phyloP scores from a whole-genome alignment of 441 rosid species.

The Populus hybrid region DNA sequence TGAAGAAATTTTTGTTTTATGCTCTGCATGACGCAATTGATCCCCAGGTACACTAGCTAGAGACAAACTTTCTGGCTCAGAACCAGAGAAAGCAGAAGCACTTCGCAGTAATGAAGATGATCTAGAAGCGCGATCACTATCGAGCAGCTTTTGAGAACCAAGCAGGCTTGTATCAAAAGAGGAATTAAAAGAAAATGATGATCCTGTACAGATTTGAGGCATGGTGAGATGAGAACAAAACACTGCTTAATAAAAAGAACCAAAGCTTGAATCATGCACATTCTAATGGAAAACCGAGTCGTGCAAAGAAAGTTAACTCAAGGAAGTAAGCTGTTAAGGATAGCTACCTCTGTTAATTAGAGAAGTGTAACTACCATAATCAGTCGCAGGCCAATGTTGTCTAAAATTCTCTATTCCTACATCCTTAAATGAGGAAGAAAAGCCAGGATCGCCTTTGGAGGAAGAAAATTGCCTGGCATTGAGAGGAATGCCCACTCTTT shows the following conservation, averaged over 20 bases:
- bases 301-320: constrained; percentile 38
- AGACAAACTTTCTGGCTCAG: constrained; percentile 37
- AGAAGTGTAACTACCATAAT: constrained; percentile 34
- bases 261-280: constrained; percentile 18
- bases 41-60: constrained; percentile 20
- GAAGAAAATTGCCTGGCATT: constrained; percentile 30
- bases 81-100: constrained; percentile 36
- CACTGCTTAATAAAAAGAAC: constrained; percentile 21
- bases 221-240: constrained; percentile 21
- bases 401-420: constrained; percentile 33
- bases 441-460: constrained; percentile 33
- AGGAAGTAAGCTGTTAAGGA: constrained; percentile 41
- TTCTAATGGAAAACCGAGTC: constrained; percentile 24
- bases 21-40: constrained; percentile 27
- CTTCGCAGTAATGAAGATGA: constrained; percentile 36
- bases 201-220: constrained; percentile 41
- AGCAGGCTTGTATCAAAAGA: constrained; percentile 33
- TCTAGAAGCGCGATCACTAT: constrained; percentile 28
- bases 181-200: constrained; percentile 32
- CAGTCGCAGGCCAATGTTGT: constrained; percentile 31
- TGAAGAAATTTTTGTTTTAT: constrained; percentile 41
- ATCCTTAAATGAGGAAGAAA: constrained; percentile 34
- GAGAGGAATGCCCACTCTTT: constrained; percentile 23
- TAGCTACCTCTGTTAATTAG: constrained; percentile 34
- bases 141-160: constrained; percentile 33